Conservation (phyloP, 2,329 filamentous ascomycete genomes). For the Xenosphaeropsis pyriputrescens region DNA sequence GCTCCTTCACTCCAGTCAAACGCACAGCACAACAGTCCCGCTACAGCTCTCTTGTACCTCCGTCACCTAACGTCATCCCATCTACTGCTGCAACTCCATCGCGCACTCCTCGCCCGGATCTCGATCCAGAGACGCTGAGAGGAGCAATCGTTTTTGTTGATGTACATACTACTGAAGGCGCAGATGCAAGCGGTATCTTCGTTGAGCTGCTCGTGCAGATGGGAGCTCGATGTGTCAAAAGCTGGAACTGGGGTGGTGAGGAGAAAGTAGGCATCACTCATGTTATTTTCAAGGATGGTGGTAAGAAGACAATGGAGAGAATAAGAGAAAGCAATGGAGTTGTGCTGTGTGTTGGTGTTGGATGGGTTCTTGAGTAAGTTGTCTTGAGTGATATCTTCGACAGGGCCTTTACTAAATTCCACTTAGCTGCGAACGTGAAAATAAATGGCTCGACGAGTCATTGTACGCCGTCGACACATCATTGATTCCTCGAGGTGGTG, state of each 20-base stretch:
- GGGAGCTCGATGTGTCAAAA: constrained; percentile 66
- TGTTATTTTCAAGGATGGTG: constrained; percentile 81
- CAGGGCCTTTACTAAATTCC: constrained; percentile 12
- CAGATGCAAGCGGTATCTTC: constrained; percentile 69
- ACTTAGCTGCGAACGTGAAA: constrained; percentile 57
- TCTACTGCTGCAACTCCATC: constrained; percentile 39
- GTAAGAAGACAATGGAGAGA: constrained; percentile 67
- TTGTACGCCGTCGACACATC: constrained; percentile 55
- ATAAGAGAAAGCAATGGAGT: constrained; percentile 56
- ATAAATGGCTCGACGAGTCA: constrained; percentile 61
- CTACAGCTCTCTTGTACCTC: background rate
- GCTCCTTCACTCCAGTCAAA: constrained; percentile 38
- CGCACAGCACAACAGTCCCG: constrained; percentile 7
- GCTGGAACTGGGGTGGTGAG: constrained; percentile 57
- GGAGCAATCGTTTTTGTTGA: constrained; percentile 74
- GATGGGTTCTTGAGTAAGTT: constrained; percentile 78
- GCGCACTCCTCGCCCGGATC: constrained; percentile 37
- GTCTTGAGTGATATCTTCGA: background rate
- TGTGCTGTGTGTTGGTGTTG: constrained; percentile 75
- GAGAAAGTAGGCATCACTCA: constrained; percentile 65
- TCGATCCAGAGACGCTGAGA: constrained; percentile 39
- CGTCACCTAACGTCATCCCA: constrained; percentile 5
- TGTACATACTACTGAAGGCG: constrained; percentile 68
- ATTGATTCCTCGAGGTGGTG: constrained; percentile 52
- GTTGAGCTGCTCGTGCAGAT: constrained; percentile 66